A percentile compares a stretch with the other conserved stretches of the same genome.
Conservation (phyloP, 306 rosid genomes). For the Lagenaria siceraria region DNA sequence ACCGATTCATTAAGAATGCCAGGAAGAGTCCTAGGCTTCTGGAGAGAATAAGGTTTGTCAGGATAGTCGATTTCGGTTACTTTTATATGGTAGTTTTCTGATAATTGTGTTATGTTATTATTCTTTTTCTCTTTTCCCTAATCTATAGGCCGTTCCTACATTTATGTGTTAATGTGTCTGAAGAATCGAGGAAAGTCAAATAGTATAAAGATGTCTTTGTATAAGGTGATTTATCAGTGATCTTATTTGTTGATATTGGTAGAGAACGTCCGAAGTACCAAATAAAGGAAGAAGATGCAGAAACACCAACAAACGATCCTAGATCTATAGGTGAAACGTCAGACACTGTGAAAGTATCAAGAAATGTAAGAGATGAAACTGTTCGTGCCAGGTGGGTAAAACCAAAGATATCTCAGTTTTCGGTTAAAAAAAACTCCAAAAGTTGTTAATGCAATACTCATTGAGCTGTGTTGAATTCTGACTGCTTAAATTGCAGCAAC, state of each 20-base stretch:
- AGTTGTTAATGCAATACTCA: background rate
- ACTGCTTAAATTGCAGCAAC: conserved; percentile 45
- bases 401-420: background rate
- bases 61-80: conserved; percentile 10
- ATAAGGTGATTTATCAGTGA: background rate
- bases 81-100: conserved; percentile 7
- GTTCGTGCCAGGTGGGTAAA: conserved; percentile 53
- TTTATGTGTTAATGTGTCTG: background rate
- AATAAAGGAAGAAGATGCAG: conserved; percentile 49
- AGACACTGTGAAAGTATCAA: conserved; percentile 56
- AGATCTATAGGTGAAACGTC: conserved; percentile 46
- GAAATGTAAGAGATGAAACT: conserved; percentile 60
- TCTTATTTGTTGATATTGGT: conserved; percentile 22
- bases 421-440: background rate
- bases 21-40: conserved; percentile 77
- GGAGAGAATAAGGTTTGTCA: conserved; percentile 80
- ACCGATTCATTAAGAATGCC: conserved; percentile 79
- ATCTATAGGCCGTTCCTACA: background rate
- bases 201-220: background rate
- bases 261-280: conserved; percentile 91
- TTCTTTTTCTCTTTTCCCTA: background rate
- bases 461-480: conserved; percentile 21
- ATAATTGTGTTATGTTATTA: background rate
- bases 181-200: background rate
- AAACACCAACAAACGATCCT: conserved; percentile 38